These are phyloP conservation scores for Plasmodium inui DNA, from an alignment of 169 alveolate genomes.

Conservation along the genomic window DNA sequence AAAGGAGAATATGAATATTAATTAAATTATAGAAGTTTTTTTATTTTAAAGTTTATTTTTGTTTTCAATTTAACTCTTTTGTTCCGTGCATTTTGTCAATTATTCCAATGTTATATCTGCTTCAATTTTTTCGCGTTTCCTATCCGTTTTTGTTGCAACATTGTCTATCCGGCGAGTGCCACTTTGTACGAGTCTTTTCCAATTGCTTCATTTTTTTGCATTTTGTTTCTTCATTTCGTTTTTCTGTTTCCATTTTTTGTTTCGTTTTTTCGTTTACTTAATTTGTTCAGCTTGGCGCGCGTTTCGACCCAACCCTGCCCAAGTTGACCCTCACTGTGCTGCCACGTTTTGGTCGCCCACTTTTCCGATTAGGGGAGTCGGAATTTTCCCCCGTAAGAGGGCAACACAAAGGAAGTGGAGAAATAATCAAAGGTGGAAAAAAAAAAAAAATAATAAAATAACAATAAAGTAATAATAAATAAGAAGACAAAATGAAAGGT, in stretches of 20 bases:
- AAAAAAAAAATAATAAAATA: background rate
- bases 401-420: background rate
- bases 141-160: background rate
- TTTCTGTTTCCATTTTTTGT: background rate
- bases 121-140: background rate
- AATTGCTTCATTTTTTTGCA: slow-evolving; percentile 5
- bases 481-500: slow-evolving; percentile 16
- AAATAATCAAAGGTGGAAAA: background rate
- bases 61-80: background rate
- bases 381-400: background rate
- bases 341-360: background rate
- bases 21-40: background rate
- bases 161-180: background rate
- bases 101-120: background rate
- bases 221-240: background rate
- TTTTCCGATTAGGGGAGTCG: background rate
- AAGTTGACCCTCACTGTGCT: background rate
- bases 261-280: background rate
- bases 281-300: background rate
- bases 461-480: background rate
- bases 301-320: background rate
- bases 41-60: background rate
- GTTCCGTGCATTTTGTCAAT: background rate
- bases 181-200: slow-evolving; percentile 1
- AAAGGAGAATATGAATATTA: background rate